Percentiles rank a stretch among this genome's conserved stretches.
Conservation (phyloP, 768 basidiomycete genomes). For the Boletellus ananas region DNA sequence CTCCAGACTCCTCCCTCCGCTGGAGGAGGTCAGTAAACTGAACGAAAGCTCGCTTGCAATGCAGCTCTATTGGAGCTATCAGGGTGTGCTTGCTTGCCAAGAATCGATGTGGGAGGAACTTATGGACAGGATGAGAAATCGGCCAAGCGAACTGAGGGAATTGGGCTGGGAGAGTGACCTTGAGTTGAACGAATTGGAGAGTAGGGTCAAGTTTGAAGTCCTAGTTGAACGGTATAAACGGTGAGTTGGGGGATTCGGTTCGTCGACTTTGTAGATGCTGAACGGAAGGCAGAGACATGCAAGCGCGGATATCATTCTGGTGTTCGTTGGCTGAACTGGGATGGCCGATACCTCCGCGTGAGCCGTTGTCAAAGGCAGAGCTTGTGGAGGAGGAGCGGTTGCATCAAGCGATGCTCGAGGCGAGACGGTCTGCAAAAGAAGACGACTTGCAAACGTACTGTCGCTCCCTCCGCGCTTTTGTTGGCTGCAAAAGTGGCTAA, state of each 20-base stretch:
- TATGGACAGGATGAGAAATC: conserved; percentile 56
- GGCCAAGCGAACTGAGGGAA: conserved; percentile 46
- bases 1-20: conserved; percentile 35
- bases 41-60: conserved; percentile 63
- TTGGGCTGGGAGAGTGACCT: conserved; percentile 73
- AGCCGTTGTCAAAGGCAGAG: conserved; percentile 65
- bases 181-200: conserved; percentile 54
- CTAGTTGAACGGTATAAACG: conserved; percentile 54
- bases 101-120: conserved; percentile 79
- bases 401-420: conserved; percentile 58
- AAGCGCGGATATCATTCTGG: conserved; percentile 60
- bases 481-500: conserved; percentile 49
- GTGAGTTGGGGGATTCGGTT: conserved; percentile 32
- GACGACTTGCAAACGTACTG: conserved; percentile 54
- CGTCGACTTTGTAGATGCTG: conserved; percentile 1
- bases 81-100: conserved; percentile 58
- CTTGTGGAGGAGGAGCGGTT: conserved; percentile 63
- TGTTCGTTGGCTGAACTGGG: conserved; percentile 56
- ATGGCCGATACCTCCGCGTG: conserved; percentile 56
- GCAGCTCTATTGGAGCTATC: conserved; percentile 66
- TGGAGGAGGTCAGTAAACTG: conserved; percentile 42
- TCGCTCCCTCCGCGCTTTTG: conserved; percentile 57
- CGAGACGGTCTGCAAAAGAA: conserved; percentile 45
- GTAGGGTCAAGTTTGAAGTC: conserved; percentile 55
- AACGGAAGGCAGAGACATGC: conserved; percentile 51